A percentile compares a stretch with the other conserved stretches of the same genome.
These are phyloP conservation scores for Hypoxylon sp. DNA, from an alignment of 2,329 filamentous ascomycete genomes.

Conservation along the genomic window DNA sequence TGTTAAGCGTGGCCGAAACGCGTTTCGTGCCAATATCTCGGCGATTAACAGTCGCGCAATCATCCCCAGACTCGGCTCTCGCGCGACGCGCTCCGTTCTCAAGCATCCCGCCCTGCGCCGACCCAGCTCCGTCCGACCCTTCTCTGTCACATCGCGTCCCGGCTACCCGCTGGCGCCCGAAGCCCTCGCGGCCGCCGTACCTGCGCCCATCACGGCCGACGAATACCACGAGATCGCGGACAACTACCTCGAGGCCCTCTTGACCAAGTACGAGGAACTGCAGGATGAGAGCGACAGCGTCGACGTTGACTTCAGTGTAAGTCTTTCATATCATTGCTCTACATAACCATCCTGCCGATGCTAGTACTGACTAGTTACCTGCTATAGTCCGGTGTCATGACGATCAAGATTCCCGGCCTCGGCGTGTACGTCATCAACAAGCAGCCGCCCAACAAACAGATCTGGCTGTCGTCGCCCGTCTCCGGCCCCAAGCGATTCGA, in stretches of 20 bases:
- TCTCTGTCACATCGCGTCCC: conserved; percentile 50
- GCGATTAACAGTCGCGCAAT: conserved; percentile 18
- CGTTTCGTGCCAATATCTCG: conserved; percentile 44
- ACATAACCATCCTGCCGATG: conserved; percentile 2
- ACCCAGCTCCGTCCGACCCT: conserved; percentile 10
- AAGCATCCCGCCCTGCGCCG: conserved; percentile 28
- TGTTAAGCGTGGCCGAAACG: conserved; percentile 50
- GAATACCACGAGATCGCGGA: conserved; percentile 84
- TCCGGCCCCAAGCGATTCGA: conserved; percentile 95
- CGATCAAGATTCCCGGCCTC: conserved; percentile 70
- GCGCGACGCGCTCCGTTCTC: conserved; percentile 6
- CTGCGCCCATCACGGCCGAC: conserved; percentile 71
- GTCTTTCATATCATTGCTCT: conserved; percentile 45
- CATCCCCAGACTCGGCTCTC: conserved; percentile 34
- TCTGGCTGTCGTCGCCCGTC: conserved; percentile 92
- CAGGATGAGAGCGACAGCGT: conserved; percentile 78
- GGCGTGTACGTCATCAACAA: conserved; percentile 97
- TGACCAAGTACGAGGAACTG: conserved; percentile 71
- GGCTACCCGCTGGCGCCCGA: conserved; percentile 51
- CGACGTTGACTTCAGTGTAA: conserved; percentile 88
- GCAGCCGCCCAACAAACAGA: conserved; percentile 95
- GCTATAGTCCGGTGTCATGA: conserved; percentile 82
- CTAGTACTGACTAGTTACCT: conserved; percentile 18
- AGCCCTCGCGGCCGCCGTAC: conserved; percentile 43
- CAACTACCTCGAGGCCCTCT: conserved; percentile 69